phyloP scores from a whole-genome alignment of 257 asterid genomes.

The Penstemon barbatus region DNA sequence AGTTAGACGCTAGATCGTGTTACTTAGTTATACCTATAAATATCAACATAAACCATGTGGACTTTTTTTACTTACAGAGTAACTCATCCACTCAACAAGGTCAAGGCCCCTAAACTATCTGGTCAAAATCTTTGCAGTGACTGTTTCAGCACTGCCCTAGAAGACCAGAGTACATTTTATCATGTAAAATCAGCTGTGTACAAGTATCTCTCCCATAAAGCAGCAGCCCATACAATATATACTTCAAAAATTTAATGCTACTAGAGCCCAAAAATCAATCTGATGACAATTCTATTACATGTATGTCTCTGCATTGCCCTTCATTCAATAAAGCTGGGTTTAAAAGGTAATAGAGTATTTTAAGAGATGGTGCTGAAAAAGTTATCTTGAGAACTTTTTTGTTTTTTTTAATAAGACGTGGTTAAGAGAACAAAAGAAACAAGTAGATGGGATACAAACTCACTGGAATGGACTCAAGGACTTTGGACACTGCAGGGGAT shows the following conservation, averaged over 20 bases:
- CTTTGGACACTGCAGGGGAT: constrained; percentile 64
- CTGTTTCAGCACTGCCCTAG: not conserved
- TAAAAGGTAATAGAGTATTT: not conserved
- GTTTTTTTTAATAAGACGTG: too few species aligned
- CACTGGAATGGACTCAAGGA: constrained; percentile 82
- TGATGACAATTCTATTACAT: not conserved
- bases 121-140: not conserved
- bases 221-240: not conserved
- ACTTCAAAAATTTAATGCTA: not conserved
- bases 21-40: too few species aligned
- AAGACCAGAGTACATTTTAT: constrained; percentile 1
- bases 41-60: not conserved
- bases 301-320: constrained; percentile 13
- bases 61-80: not conserved
- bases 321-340: not conserved
- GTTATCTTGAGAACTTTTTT: too few species aligned
- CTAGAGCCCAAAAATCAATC: not conserved
- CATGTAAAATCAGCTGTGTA: not conserved
- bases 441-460: constrained; percentile 31
- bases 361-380: not conserved
- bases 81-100: not conserved
- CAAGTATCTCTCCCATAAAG: constrained; percentile 2
- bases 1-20: too few species aligned
- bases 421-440: constrained; percentile 13
- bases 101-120: not conserved